Conservation (phyloP, 257 asterid species). For the Ocimum tenuiflorum region DNA sequence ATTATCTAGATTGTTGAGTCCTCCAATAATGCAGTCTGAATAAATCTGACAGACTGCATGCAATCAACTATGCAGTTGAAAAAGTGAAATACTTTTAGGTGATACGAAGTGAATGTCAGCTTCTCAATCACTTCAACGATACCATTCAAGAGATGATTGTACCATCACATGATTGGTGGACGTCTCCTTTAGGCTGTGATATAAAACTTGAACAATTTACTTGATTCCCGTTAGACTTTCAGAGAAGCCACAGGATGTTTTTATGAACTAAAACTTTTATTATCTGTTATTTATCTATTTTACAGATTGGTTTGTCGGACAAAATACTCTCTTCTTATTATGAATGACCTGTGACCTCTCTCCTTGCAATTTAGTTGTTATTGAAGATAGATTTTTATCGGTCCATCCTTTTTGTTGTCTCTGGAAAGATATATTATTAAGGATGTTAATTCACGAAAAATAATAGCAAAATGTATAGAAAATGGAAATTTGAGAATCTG, state of each 20-base stretch:
- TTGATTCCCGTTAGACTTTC: neutral
- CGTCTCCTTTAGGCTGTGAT: neutral
- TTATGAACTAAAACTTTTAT: neutral
- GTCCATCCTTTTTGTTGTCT: neutral
- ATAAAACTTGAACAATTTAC: neutral
- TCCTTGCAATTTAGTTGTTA: neutral
- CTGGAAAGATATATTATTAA: neutral
- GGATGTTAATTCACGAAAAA: conserved; percentile 10
- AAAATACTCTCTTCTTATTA: neutral
- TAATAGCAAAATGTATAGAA: neutral
- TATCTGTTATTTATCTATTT: neutral
- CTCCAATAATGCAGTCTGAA: neutral
- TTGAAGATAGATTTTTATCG: neutral
- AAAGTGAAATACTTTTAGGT: neutral
- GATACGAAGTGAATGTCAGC: neutral
- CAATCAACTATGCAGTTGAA: no score
- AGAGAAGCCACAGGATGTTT: neutral
- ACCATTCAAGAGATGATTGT: no score
- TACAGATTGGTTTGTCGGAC: neutral
- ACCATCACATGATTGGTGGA: conserved; percentile 1
- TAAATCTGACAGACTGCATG: neutral
- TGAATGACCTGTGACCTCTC: neutral
- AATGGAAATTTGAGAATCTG: neutral
- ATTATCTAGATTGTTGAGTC: conserved; percentile 4
- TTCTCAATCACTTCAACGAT: neutral